Evolutionary conservation across 805 yeast genomes (phyloP).

Genomic region (Saccharomycopsis sp.): DNA sequence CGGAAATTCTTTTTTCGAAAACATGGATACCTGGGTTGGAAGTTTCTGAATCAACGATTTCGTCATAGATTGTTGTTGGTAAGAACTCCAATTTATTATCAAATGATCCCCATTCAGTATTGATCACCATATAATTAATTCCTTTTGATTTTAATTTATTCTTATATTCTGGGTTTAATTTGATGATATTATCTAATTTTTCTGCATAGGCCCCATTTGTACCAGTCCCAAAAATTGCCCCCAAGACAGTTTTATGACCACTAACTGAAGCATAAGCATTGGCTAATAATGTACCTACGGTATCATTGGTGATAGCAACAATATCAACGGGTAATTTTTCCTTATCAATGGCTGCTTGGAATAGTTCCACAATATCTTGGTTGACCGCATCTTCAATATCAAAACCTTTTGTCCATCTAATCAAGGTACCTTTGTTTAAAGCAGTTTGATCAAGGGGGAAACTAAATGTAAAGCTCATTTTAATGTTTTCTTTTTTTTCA

Average conservation of each 20-base stretch:
- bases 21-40: constrained; percentile 81
- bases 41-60: constrained; percentile 56
- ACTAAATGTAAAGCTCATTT: constrained; percentile 87
- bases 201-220: constrained; percentile 95
- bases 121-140: constrained; percentile 68
- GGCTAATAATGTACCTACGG: constrained; percentile 87
- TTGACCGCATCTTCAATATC: constrained; percentile 67
- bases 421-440: constrained; percentile 63
- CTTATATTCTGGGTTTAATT: constrained; percentile 44
- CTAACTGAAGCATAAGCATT: constrained; percentile 73
- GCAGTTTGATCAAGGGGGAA: constrained; percentile 88
- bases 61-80: constrained; percentile 74
- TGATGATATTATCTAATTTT: constrained; percentile 58
- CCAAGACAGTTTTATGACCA: constrained; percentile 69
- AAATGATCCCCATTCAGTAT: constrained; percentile 98
- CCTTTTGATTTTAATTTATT: constrained; percentile 32
- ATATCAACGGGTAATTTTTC: constrained; percentile 55
- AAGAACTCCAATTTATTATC: constrained; percentile 70
- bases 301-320: constrained; percentile 89
- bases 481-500: constrained; percentile 27
- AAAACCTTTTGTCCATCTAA: constrained; percentile 97
- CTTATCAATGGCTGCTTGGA: constrained; percentile 59
- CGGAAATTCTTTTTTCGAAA: constrained; percentile 87
- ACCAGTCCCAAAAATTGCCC: constrained; percentile 95
- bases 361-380: constrained; percentile 59